These are phyloP conservation scores for Malassezia caprae DNA, from an alignment of 1,284 basidiomycete genomes.

Conservation along the genomic window DNA sequence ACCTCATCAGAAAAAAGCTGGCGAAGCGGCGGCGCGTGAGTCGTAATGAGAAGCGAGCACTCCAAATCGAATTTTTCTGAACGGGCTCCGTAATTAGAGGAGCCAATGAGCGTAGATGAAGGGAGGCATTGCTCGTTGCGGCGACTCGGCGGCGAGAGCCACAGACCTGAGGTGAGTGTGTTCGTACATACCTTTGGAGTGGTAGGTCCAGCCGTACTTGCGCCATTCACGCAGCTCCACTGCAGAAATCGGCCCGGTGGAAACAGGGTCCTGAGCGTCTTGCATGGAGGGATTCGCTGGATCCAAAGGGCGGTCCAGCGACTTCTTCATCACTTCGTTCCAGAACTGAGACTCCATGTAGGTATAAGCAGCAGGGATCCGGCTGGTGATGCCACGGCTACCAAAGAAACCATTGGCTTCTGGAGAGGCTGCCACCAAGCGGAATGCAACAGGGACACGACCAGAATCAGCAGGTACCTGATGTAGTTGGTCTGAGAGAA, in stretches of 20 bases:
- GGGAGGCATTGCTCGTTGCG: conserved; percentile 8
- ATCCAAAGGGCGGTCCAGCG: conserved; percentile 48
- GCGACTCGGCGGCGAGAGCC: not conserved
- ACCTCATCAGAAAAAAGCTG: conserved; percentile 52
- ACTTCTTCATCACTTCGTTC: conserved; percentile 51
- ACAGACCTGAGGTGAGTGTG: conserved; percentile 1
- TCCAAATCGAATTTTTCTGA: conserved; percentile 86
- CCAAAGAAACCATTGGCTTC: conserved; percentile 82
- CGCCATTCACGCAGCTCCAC: conserved; percentile 78
- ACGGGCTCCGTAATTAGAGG: conserved; percentile 86
- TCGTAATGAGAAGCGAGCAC: conserved; percentile 73
- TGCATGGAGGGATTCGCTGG: not conserved
- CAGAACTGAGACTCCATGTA: conserved; percentile 75
- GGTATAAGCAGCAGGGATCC: conserved; percentile 92
- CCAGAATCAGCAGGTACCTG: conserved; percentile 12
- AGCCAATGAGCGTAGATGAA: conserved; percentile 69
- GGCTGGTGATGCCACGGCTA: conserved; percentile 74
- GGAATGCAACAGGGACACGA: conserved; percentile 50
- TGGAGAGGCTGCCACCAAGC: conserved; percentile 76
- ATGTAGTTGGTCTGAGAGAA: conserved; percentile 17
- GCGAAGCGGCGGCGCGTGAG: conserved; percentile 41
- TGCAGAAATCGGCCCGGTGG: conserved; percentile 31
- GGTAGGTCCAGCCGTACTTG: conserved; percentile 89
- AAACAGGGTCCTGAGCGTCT: conserved; percentile 1
- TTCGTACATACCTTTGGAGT: conserved; percentile 57